Evolutionary conservation across 305 asterid species (phyloP), one percentile per base, ranked within the genome.

Genomic region (Fraxinus albicans): DNA sequence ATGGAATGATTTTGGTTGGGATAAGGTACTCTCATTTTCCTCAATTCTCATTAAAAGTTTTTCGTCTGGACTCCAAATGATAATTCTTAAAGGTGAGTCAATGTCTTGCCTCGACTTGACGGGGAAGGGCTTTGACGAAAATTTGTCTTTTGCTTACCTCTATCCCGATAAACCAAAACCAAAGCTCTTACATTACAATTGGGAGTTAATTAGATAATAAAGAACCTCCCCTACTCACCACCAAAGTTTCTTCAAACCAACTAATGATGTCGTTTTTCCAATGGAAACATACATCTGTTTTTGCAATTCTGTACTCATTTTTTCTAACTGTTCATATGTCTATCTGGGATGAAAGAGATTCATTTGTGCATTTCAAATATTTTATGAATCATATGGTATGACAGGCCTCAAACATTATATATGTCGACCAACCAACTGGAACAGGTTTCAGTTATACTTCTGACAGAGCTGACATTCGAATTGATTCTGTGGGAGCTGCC

Each of bases 1-100:
- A 21, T 96, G 97, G 98, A 96, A 96, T 84, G 92, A 94, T 74
- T 93, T 83, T 81, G 98, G 99, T 23, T 95, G 99, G 99, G 99
- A 93, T 80, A 90, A 91, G 98, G 98, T 95, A 85, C 29, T 9
- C 13, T 12, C 7, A 21, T 4, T 21, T 17, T 44, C n/a, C 12
- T 8, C 8, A 33, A 23, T 77, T 25, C 42, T 27, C 10, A 70
- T 31, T 29, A 27, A 4, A 9, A 27, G n/a, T 4, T 67, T 67
- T 27, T 27, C 21, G n/a, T 3, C 35, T 60, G 2, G 29, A 8
- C 70, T 6, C 70, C 29, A 60, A 60, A 17, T 4, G 21, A 17
- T 53, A 53, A 53, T 53, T 53, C 63, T 2, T 53, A 17, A 53
- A 17, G 60, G 21, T 53, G 8, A 53, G 21, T 17, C 23, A 53